These are phyloP conservation scores for Suhomyces terraborum DNA, from an alignment of 1,139 yeast species.

Conservation along the genomic window DNA sequence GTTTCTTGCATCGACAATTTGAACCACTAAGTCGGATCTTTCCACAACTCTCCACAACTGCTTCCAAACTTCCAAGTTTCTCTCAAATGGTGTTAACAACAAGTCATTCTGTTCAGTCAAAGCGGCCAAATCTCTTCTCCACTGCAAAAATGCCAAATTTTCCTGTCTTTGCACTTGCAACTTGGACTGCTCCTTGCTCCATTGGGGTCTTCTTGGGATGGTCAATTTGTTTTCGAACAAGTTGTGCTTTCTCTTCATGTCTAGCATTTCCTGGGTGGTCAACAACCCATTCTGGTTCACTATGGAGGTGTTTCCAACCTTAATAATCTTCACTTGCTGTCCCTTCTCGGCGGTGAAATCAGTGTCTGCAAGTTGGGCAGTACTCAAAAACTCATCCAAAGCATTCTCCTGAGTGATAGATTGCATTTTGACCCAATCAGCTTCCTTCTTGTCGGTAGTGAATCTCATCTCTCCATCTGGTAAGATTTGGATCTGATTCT, in stretches of 20 bases:
- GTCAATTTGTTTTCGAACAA: slow-evolving; percentile 77
- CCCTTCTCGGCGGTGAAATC: slow-evolving; percentile 93
- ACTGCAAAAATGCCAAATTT: slow-evolving; percentile 84
- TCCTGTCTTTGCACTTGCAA: slow-evolving; percentile 84
- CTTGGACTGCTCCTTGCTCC: slow-evolving; percentile 75
- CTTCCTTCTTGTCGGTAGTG: slow-evolving; percentile 80
- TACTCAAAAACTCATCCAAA: slow-evolving; percentile 88
- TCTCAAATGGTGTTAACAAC: slow-evolving; percentile 92
- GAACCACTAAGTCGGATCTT: slow-evolving; percentile 90
- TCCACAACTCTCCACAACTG: slow-evolving; percentile 99
- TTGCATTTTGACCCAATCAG: slow-evolving; percentile 84
- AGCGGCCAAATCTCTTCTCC: slow-evolving; percentile 89
- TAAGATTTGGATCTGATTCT: slow-evolving; percentile 66
- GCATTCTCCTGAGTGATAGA: slow-evolving; percentile 95
- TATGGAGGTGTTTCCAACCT: slow-evolving; percentile 62
- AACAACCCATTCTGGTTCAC: slow-evolving; percentile 53
- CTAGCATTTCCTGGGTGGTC: slow-evolving; percentile 66
- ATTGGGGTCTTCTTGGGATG: slow-evolving; percentile 92
- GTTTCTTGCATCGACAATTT: slow-evolving; percentile 96
- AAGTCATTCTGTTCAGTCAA: slow-evolving; percentile 83
- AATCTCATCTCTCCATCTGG: slow-evolving; percentile 88
- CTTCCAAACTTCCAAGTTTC: slow-evolving; percentile 97
- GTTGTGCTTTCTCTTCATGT: slow-evolving; percentile 65
- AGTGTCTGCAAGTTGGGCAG: slow-evolving; percentile 94
- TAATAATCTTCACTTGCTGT: slow-evolving; percentile 80